phyloP scores from a whole-genome alignment of 2,329 filamentous ascomycete genomes.

The Lachnellula hyalina region DNA sequence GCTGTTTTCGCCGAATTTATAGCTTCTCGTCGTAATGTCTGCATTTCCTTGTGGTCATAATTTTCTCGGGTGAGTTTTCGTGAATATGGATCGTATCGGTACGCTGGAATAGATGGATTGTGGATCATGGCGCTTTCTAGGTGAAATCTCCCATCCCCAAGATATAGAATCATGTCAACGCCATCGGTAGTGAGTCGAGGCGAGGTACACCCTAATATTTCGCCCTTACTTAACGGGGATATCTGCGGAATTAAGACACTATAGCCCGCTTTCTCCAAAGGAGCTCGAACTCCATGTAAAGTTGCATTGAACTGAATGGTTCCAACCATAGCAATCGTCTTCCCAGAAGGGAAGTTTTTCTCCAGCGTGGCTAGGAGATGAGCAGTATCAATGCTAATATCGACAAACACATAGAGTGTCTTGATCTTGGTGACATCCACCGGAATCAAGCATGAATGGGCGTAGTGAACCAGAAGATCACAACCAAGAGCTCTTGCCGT shows the following conservation, averaged over 20 bases:
- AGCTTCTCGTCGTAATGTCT: slow-evolving; percentile 69
- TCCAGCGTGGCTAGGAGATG: slow-evolving; percentile 84
- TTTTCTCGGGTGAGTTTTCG: slow-evolving; percentile 84
- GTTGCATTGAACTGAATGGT: slow-evolving; percentile 99
- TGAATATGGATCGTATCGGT: slow-evolving; percentile 95
- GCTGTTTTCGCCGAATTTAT: slow-evolving; percentile 71
- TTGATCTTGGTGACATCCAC: slow-evolving; percentile 96
- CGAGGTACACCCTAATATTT: slow-evolving; percentile 96
- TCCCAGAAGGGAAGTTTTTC: slow-evolving; percentile 79
- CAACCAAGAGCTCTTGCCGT: slow-evolving; percentile 91
- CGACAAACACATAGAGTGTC: slow-evolving; percentile 96
- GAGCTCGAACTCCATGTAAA: slow-evolving; percentile 75
- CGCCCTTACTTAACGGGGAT: slow-evolving; percentile 84
- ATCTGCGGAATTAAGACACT: slow-evolving; percentile 86
- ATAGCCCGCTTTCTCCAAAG: slow-evolving; percentile 80
- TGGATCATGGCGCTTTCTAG: slow-evolving; percentile 99
- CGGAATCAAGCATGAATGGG: slow-evolving; percentile 92
- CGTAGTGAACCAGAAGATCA: slow-evolving; percentile 92
- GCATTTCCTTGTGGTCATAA: slow-evolving; percentile 90
- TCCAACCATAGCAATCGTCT: slow-evolving; percentile 86
- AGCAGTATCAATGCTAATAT: slow-evolving; percentile 88
- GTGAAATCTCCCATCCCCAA: slow-evolving; percentile 91
- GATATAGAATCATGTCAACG: slow-evolving; percentile 77
- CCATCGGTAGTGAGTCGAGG: slow-evolving; percentile 58
- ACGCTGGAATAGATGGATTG: slow-evolving; percentile 84